Base-by-base conservation (phyloP, 2,329 filamentous ascomycete genomes). In the Monosporascus sp. region DNA sequence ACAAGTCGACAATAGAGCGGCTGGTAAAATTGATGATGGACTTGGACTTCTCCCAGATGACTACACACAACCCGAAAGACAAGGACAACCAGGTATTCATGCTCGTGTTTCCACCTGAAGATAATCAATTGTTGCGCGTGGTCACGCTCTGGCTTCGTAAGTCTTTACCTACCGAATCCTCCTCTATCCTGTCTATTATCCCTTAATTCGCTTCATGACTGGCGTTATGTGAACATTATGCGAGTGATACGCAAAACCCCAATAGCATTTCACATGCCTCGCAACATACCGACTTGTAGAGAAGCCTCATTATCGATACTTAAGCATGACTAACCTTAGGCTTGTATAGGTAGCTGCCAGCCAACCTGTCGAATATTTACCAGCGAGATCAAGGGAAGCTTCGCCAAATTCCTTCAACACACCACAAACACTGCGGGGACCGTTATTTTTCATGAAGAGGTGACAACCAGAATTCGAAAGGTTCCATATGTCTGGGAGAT, bases 81-180 rank as follows among this genome's bases (percentile, higher is more conserved):
- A 61, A 58, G 35, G 44, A 60, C n/a, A 64, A 57, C 20, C 66
- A 67, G 52, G 55, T 55, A 3, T 68, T 62, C 47, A 65, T 68
- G 63, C 46, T 68, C 35, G 28, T 66, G 8, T 57, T 67, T 50
- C 64, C 64, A 3, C 37, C 52, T n/a, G 56, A 58, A 24, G 61
- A 63, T 26, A 24, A 18, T 38, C 63, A 65, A 37, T 43, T 63
- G 20, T 51, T 59, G n/a, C 59, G 54, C 18, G 31, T 60, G 20
- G 28, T 68, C 18, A 61, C 60, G 50, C 50, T 61, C n/a, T 68
- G 65, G 65, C 59, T 68, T 51, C 61, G 65, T 68, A 58, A 63
- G 64, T 65, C 38, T 14, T n/a, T 26, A 46, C 20, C n/a, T 22
- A 14, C 31, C 31, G 11, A 35, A 35, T 35, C 11, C 31, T 35